Percentiles rank a stretch among this genome's conserved stretches.
These are phyloP conservation scores for Ganoderma meredithae DNA, from an alignment of 1,284 basidiomycete species.

Conservation along the genomic window DNA sequence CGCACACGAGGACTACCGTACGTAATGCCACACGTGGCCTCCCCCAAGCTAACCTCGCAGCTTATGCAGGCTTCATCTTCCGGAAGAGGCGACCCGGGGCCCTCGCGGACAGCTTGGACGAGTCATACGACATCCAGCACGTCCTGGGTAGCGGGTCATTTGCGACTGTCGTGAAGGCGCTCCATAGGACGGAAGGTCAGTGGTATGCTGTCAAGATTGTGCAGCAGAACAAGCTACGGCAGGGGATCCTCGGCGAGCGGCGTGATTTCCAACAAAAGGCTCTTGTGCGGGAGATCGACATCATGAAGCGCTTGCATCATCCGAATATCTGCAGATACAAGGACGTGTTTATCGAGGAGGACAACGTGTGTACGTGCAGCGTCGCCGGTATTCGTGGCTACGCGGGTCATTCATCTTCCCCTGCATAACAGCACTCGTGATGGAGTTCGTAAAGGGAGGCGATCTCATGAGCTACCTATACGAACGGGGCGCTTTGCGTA, in stretches of 20 bases:
- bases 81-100: conserved; percentile 56
- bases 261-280: not conserved
- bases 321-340: conserved; percentile 83
- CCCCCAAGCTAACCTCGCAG: not conserved
- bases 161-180: conserved; percentile 77
- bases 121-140: conserved; percentile 66
- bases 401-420: not conserved
- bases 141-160: conserved; percentile 83
- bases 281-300: conserved; percentile 67
- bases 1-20: conserved; percentile 64
- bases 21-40: conserved; percentile 32
- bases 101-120: conserved; percentile 59
- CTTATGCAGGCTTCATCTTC: conserved; percentile 52
- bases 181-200: conserved; percentile 61
- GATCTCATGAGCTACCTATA: conserved; percentile 69
- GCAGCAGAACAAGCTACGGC: conserved; percentile 48
- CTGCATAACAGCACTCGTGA: conserved; percentile 19
- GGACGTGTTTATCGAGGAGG: conserved; percentile 74
- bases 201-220: conserved; percentile 83
- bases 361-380: conserved; percentile 53
- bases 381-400: no score
- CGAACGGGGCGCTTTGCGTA: not conserved
- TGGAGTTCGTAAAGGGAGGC: conserved; percentile 28
- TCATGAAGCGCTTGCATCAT: conserved; percentile 78
- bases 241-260: conserved; percentile 8